Base-by-base conservation (phyloP, 2,329 filamentous ascomycete species). In the Davidsoniella neocaledoniae region DNA sequence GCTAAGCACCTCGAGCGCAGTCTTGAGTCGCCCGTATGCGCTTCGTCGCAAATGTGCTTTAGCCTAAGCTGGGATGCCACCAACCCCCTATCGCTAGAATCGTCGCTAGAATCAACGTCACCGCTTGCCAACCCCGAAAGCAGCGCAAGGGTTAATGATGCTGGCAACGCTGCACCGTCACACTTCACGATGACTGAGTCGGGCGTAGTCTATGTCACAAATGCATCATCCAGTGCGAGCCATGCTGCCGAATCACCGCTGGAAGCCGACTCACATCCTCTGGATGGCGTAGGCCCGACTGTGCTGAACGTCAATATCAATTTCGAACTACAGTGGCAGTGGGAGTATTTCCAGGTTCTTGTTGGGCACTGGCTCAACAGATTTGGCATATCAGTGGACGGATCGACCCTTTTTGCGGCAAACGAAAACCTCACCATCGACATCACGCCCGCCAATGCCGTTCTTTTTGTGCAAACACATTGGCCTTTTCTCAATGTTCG, bases 261-360 rank as follows among this genome's bases (percentile, higher is more conserved):
- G 3, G 41, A 48, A 48, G 19, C n/a, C 33, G 19, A 14, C 44
- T n/a, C 17, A 8, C 25, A 23, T 19, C n/a, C 26, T 16, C 10
- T n/a, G 3, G 19, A 38, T 29, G 29, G 16, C 14, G 12, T 17
- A 5, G 47, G 47, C 19, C 39, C 40, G 29, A 25, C 47, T 29
- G 40, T 49, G 21, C 45, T 52, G 8, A 44, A 43, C 19, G 19
- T 38, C n/a, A 48, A 25, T n/a, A 38, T 52, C 17, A 44, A 41
- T 21, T n/a, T 42, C 23, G 46, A 52, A 42, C 33, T 52, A 7
- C 50, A 45, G 40, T 51, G 49, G 49, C 45, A 43, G 25, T 52
- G 50, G 45, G 39, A 52, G 33, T 48, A 44, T 26, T 47, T 52
- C 19, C 50, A 48, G 46, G 23, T 52, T 48, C 46, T 52, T 48